Percentiles rank a stretch among this genome's conserved stretches.
phyloP scores from a whole-genome alignment of 306 rosid species.

The Hylodesmum podocarpum region DNA sequence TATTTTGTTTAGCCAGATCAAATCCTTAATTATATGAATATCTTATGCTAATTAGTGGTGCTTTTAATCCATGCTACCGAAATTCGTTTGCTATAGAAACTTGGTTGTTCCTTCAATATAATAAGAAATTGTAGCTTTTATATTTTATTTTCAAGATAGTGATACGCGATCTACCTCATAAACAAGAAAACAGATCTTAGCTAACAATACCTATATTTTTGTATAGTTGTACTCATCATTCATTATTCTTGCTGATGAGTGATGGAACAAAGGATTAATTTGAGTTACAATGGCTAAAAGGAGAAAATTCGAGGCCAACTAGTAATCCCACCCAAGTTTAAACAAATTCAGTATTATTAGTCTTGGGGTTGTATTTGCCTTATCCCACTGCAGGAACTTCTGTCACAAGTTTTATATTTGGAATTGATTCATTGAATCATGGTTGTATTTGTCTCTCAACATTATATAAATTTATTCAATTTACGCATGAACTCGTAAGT shows the following conservation, averaged over 20 bases:
- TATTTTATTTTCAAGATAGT: not conserved
- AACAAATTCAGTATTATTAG: constrained; percentile 31
- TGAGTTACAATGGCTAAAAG: constrained; percentile 28
- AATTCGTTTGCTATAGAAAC: not conserved
- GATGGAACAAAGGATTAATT: no score
- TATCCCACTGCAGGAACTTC: constrained; percentile 18
- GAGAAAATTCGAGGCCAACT: constrained; percentile 53
- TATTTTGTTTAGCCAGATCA: not conserved
- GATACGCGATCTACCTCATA: constrained; percentile 25
- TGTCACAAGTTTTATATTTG: constrained; percentile 15
- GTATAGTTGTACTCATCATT: constrained; percentile 17
- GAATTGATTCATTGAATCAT: constrained; percentile 21
- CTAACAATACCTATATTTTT: not conserved
- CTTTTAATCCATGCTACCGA: not conserved
- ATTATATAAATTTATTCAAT: constrained; percentile 25
- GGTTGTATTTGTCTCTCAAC: constrained; percentile 33
- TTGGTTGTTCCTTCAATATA: not conserved
- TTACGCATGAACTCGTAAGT: constrained; percentile 28
- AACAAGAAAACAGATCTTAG: constrained; percentile 26
- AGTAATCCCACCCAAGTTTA: constrained; percentile 43
- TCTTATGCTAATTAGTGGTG: not conserved
- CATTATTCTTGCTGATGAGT: constrained; percentile 21
- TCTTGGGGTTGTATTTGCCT: not conserved
- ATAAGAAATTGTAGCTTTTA: not conserved
- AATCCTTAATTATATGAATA: not conserved